Evolutionary conservation across 1,139 yeast species (phyloP), one percentile per base, ranked within the genome.

Genomic region (Taphrina flavorubra): DNA sequence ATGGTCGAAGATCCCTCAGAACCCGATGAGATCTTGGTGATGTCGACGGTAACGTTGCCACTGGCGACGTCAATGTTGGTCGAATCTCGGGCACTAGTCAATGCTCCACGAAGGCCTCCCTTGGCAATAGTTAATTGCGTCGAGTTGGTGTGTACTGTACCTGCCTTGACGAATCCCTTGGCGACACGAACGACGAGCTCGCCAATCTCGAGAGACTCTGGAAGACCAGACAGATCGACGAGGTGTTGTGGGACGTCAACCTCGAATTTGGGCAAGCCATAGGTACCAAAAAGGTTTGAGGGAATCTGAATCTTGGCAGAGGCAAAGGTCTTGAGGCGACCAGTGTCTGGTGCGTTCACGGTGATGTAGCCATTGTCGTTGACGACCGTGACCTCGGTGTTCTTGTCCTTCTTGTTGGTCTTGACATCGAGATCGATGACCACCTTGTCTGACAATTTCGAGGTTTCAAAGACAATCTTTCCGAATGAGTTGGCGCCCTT

Each of bases 261-360:
- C 58, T 63, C 67, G 51, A 63, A 63, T 36, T 36, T 8, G 10
- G 67, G 67, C 37, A 63, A 37, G 34, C 67, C 67, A 46, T 51
- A 63, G 2, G 60, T 63, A 7, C 67, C 67, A 20, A 63, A 37
- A 18, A 63, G 18, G 67, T 63, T 63, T 11, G 67, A 63, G 16
- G 67, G 67, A 46, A 63, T 63, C 61, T 53, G 61, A 20, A 63
- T 55, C 56, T 63, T 63, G 53, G 67, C 67, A 10, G 61, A 55
- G 10, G 67, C 61, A 20, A 44, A 49, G 2, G 67, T 46, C 56
- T 55, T 63, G 61, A 63, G 61, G 13, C 16, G 31, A 10, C 67
- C 67, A 8, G 67, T 63, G 31, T 53, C 51, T 25, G 67, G 67
- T 0, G 67, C 36, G 25, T 46, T 55, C 56, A 63, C 34, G 36